These are phyloP conservation scores for Boletus tomentosulus DNA, from an alignment of 768 basidiomycete species.

Conservation along the genomic window DNA sequence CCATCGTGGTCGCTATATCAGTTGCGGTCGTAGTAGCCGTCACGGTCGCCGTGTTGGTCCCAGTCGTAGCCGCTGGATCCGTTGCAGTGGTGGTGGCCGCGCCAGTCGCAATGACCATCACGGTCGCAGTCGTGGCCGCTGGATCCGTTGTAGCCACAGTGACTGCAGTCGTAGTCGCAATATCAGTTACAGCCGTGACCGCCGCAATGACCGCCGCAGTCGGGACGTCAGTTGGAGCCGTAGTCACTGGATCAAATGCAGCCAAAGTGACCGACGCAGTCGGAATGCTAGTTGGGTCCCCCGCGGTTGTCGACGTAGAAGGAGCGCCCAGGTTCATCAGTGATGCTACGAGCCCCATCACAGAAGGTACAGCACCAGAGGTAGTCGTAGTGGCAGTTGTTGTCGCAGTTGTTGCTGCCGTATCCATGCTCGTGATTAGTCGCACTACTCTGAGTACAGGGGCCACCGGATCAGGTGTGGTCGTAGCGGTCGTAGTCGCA, in stretches of 20 bases:
- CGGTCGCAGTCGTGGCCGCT: too few relatives aligned
- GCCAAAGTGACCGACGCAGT: neutral
- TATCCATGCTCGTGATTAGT: too few relatives aligned
- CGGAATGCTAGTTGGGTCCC: too few relatives aligned
- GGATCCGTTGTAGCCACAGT: too few relatives aligned
- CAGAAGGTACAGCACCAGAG: neutral
- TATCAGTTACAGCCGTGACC: too few relatives aligned
- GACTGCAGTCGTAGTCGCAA: too few relatives aligned
- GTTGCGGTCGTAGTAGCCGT: neutral
- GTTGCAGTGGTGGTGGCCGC: neutral
- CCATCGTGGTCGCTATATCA: neutral
- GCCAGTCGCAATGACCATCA: too few relatives aligned
- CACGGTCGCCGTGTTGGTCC: neutral
- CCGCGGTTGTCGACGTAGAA: neutral
- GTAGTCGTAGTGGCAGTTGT: neutral
- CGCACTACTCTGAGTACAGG: too few relatives aligned
- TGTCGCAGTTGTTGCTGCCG: too few relatives aligned
- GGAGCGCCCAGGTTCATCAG: neutral
- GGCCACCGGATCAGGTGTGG: too few relatives aligned
- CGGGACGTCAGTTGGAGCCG: neutral
- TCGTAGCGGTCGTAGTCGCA: too few relatives aligned
- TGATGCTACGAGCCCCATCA: neutral
- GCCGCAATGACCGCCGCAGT: neutral
- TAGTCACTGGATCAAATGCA: neutral
- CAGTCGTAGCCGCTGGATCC: neutral